Evolutionary conservation across 2,329 filamentous ascomycete genomes (phyloP), one percentile per base, ranked within the genome.

Genomic region (Nemania sp.): DNA sequence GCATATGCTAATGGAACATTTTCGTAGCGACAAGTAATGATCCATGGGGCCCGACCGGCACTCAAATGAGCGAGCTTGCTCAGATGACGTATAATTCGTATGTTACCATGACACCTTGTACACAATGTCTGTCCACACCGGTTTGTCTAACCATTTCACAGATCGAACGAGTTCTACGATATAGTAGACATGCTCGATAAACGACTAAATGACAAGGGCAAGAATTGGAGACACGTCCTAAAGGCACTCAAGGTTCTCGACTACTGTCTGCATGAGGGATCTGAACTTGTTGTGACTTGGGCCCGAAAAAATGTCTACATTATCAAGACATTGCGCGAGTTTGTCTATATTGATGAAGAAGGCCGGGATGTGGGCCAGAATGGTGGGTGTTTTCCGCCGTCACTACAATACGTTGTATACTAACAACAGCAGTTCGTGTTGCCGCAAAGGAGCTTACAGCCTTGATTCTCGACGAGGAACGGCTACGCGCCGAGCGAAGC

Each of bases 101-200:
- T 77, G 91, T 82, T 53, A 52, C 57, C 20, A 64, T 54, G n/a
- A 54, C 54, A 64, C 61, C 27, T 53, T 61, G 26, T 13, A 60
- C 52, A 24, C 41, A 20, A 20, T 18, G 52, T 51, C 51, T 18
- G 52, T 51, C 51, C 60, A n/a, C 32, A 38, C 38, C 47, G 15
- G 52, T 29, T 57, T n/a, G 51, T 64, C 73, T 76, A 67, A 77
- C 68, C 38, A 10, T 65, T 51, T 43, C 32, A 49, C 72, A 97
- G 95, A 78, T 94, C 94, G 41, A 95, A 92, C 81, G 96, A 98
- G 80, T 99, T 99, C 84, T 97, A 97, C 84, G 95, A 99, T 80
- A 98, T 99, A 77, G 97, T 99, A 91, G 96, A 99, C 80, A 99
- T 99, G 93, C 86, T 99, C 73, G 96, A 99, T 83, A 98, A 98